Percentiles rank a stretch among this genome's conserved stretches.
These are phyloP conservation scores for Trichoderma harzianum DNA, from an alignment of 2,329 filamentous ascomycete species.

Conservation along the genomic window DNA sequence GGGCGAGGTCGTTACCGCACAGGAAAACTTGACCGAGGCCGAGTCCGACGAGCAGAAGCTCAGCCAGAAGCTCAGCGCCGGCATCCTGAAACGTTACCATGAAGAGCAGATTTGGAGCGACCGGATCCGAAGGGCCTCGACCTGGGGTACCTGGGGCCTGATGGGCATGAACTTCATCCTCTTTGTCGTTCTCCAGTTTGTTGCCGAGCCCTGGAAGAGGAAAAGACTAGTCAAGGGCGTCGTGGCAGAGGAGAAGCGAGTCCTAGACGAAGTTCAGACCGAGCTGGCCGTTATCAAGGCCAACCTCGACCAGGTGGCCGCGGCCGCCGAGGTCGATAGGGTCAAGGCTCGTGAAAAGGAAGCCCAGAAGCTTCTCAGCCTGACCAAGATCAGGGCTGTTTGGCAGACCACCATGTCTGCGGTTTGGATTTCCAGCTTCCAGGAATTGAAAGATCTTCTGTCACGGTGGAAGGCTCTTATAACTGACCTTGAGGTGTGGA, in stretches of 20 bases:
- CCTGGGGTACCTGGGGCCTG: slow-evolving; percentile 96
- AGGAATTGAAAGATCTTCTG: slow-evolving; percentile 40
- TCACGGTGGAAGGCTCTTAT: slow-evolving; percentile 43
- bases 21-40: slow-evolving; percentile 67
- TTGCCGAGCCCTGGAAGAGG: slow-evolving; percentile 90
- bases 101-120: slow-evolving; percentile 99
- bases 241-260: slow-evolving; percentile 69
- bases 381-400: not conserved
- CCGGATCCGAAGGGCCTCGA: slow-evolving; percentile 91
- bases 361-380: not conserved
- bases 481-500: slow-evolving; percentile 44
- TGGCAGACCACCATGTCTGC: slow-evolving; percentile 11
- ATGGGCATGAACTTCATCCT: slow-evolving; percentile 96
- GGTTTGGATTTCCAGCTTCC: not conserved
- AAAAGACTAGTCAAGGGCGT: slow-evolving; percentile 77
- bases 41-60: slow-evolving; percentile 80
- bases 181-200: slow-evolving; percentile 80
- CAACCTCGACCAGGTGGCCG: slow-evolving; percentile 28
- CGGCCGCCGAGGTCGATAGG: slow-evolving; percentile 16
- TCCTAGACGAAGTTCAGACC: slow-evolving; percentile 46
- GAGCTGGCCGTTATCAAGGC: slow-evolving; percentile 39
- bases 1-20: slow-evolving; percentile 70
- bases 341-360: not conserved
- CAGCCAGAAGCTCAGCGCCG: slow-evolving; percentile 69
- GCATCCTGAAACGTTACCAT: slow-evolving; percentile 88